Percentiles rank a stretch among this genome's conserved stretches.
phyloP scores from a whole-genome alignment of 1,139 yeast genomes.

The Williopsis jadinii region DNA sequence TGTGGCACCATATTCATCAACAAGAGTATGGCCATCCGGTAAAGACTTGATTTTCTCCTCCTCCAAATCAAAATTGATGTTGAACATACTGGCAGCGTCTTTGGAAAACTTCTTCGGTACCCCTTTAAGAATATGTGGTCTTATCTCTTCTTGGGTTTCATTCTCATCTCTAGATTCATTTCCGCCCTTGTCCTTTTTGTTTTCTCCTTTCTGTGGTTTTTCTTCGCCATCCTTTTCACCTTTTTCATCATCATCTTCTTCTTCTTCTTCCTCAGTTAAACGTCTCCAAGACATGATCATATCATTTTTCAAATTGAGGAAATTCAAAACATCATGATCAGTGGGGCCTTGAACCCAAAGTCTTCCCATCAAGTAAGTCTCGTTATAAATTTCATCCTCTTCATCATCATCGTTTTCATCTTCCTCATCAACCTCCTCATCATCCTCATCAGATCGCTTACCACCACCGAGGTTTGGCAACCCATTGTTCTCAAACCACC shows the following conservation, averaged over 20 bases:
- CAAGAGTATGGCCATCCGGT: constrained; percentile 13
- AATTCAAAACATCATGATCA: constrained; percentile 46
- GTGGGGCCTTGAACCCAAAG: constrained; percentile 94
- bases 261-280: constrained; percentile 8
- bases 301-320: constrained; percentile 33
- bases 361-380: constrained; percentile 77
- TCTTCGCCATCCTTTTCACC: constrained; percentile 7
- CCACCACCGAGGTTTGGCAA: constrained; percentile 51
- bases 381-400: constrained; percentile 36
- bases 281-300: constrained; percentile 28
- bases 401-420: constrained; percentile 34
- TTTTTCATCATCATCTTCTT: constrained; percentile 13
- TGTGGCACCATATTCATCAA: constrained; percentile 38
- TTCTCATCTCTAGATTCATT: constrained; percentile 16
- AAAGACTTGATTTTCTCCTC: constrained; percentile 11
- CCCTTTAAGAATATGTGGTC: constrained; percentile 9
- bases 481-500: constrained; percentile 94
- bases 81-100: constrained; percentile 22
- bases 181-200: constrained; percentile 4
- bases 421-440: constrained; percentile 31
- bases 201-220: constrained; percentile 10
- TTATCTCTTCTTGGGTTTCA: constrained; percentile 22
- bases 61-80: constrained; percentile 21
- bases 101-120: constrained; percentile 17
- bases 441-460: constrained; percentile 31